A percentile compares a stretch with the other conserved stretches of the same genome.
Conservation (phyloP, 2,329 filamentous ascomycete genomes). For the Pseudocercospora fijiensis region DNA sequence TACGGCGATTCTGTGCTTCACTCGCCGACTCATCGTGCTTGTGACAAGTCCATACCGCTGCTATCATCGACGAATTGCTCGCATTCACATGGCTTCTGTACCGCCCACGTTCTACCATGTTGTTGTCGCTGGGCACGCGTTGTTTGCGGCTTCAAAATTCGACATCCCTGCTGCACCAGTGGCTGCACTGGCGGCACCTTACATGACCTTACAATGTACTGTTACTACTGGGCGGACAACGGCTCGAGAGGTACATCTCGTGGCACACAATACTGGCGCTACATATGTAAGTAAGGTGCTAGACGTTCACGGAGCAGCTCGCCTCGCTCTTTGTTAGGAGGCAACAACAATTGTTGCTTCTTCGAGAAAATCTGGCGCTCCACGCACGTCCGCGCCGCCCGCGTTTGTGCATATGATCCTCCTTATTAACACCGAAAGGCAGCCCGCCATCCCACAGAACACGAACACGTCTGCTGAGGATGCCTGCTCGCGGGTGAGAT, state of each 20-base stretch:
- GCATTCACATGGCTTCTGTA: neutral
- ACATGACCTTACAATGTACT: slow-evolving; percentile 1
- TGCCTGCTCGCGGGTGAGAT: neutral
- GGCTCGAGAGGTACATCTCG: neutral
- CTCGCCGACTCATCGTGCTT: neutral
- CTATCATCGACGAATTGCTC: neutral
- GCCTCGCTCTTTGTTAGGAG: slow-evolving; percentile 4
- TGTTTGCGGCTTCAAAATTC: slow-evolving; percentile 1
- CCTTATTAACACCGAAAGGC: slow-evolving; percentile 8
- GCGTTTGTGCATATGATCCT: slow-evolving; percentile 8
- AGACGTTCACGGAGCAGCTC: neutral
- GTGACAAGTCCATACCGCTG: neutral
- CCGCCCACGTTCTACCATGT: neutral
- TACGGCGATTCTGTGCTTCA: neutral
- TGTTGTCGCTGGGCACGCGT: neutral
- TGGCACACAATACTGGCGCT: slow-evolving; percentile 1
- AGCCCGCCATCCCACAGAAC: neutral
- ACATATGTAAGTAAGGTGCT: neutral
- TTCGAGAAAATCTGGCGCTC: slow-evolving; percentile 10
- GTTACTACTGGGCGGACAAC: too few relatives aligned
- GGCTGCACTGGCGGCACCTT: neutral
- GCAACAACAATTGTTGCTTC: slow-evolving; percentile 11
- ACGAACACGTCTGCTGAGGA: neutral
- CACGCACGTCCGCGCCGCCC: slow-evolving; percentile 5
- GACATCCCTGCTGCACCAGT: slow-evolving; percentile 2